Conservation (phyloP, 2,329 filamentous ascomycete species). For the Ilyonectria robusta region DNA sequence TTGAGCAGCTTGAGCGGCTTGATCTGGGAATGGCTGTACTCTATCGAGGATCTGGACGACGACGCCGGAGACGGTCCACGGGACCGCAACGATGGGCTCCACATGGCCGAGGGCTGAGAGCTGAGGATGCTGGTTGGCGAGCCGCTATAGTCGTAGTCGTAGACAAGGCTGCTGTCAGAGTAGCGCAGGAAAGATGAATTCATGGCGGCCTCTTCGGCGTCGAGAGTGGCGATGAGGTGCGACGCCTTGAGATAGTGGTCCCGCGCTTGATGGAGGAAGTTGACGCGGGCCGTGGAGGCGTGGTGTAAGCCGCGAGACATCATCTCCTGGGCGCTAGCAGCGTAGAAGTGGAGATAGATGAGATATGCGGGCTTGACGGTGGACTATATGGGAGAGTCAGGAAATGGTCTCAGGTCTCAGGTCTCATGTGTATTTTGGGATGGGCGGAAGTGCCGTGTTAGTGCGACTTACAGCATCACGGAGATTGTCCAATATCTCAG, state of each 20-base stretch:
- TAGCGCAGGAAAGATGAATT: constrained; percentile 57
- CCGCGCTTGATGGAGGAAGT: constrained; percentile 66
- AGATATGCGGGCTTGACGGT: constrained; percentile 67
- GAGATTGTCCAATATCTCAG: constrained; percentile 65
- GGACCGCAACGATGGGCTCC: constrained; percentile 33
- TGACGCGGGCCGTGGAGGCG: constrained; percentile 61
- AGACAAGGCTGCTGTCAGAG: constrained; percentile 55
- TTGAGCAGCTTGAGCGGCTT: constrained; percentile 38
- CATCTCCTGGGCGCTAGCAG: constrained; percentile 72
- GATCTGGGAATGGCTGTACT: constrained; percentile 3
- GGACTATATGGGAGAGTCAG: constrained; percentile 46
- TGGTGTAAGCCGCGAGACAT: constrained; percentile 65
- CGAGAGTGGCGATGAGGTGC: constrained; percentile 62
- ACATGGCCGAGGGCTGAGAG: constrained; percentile 51
- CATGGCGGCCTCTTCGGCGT: constrained; percentile 62
- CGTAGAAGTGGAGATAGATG: constrained; percentile 73
- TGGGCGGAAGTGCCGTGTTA: background rate
- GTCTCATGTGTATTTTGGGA: background rate
- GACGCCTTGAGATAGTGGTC: constrained; percentile 66
- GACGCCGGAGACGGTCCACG: constrained; percentile 43
- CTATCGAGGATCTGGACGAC: constrained; percentile 60
- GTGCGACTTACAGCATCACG: constrained; percentile 58
- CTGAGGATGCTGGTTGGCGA: constrained; percentile 64
- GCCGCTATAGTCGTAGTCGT: constrained; percentile 42
- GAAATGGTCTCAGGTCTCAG: constrained; percentile 2